Evolutionary conservation across 2,329 filamentous ascomycete species (phyloP).

Genomic region (Epichloe sibirici): DNA sequence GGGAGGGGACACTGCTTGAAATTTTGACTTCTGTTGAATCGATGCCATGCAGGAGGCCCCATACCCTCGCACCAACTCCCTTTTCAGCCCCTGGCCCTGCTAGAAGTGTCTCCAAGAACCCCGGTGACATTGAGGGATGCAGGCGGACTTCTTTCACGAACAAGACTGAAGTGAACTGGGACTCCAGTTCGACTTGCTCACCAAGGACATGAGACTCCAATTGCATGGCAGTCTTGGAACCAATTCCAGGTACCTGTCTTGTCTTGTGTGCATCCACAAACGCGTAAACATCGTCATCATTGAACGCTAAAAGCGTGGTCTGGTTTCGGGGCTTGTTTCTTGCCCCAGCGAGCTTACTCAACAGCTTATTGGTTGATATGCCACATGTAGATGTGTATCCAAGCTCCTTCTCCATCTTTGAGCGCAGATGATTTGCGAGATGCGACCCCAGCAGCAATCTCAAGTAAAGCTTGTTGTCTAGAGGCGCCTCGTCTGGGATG

Average conservation of each 20-base stretch:
- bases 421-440: constrained; percentile 61
- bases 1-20: constrained; percentile 60
- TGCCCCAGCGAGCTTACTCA: constrained; percentile 75
- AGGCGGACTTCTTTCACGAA: constrained; percentile 54
- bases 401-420: constrained; percentile 58
- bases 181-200: constrained; percentile 19
- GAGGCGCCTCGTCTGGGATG: constrained; percentile 11
- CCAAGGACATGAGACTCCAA: constrained; percentile 42
- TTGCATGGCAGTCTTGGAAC: constrained; percentile 47
- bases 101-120: constrained; percentile 55
- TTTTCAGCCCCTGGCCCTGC: constrained; percentile 56
- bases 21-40: constrained; percentile 64
- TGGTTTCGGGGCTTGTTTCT: constrained; percentile 79
- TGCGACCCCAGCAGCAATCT: constrained; percentile 70
- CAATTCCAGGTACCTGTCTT: constrained; percentile 74
- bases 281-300: constrained; percentile 37
- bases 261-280: constrained; percentile 72
- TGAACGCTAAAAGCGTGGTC: constrained; percentile 66
- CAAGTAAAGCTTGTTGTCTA: constrained; percentile 32
- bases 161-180: constrained; percentile 33
- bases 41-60: constrained; percentile 69
- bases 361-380: constrained; percentile 74
- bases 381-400: constrained; percentile 84
- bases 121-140: constrained; percentile 49
- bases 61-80: constrained; percentile 61